Evolutionary conservation across 805 yeast genomes (phyloP), one percentile per base, ranked within the genome.

Genomic region (Debaryomyces tyrocola): DNA sequence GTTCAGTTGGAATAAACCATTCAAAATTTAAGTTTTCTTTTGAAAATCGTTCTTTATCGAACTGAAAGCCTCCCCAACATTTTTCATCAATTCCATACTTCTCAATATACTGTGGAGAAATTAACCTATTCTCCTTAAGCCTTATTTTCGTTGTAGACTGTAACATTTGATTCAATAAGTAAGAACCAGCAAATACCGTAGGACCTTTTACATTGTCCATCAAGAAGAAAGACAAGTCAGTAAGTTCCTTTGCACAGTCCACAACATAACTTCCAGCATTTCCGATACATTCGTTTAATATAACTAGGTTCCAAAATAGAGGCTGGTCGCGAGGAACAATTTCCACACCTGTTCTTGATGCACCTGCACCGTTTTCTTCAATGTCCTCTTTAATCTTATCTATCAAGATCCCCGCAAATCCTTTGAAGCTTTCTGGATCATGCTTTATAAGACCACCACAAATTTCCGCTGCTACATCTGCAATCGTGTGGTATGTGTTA

Each of bases 31-130:
- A 61, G 49, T 79, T 77, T 11, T 76, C 77, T 10, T 57, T 46
- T 1, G 72, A 59, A 44, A 84, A 81, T 50, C 88, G 71, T 15
- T 63, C 56, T 0, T 72, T 64, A 50, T 77, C 79, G 54, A 83
- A 80, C 53, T 85, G 90, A 47, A 79, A 75, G 0, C 82, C 90
- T 39, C 95, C 95, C 95, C 95, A 87, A 48, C 84, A 77, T 18
- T 73, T 73, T 41, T 75, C 82, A 35, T 65, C 66, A 9, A 77
- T 64, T 1, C 72, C 76, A 52, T 69, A 53, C 12, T 64, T 59
- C 3, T 53, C 48, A 3, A 63, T 50, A 52, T 76, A 75, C 8
- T 58, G 73, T 34, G 82, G 78, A 40, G 80, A 73, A 46, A 79
- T 75, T 44, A 82, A 66, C 39, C 84, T 70, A 46, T 74, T 72